Conservation (phyloP, 2,329 filamentous ascomycete genomes). For the Trichoderma guizhouense region DNA sequence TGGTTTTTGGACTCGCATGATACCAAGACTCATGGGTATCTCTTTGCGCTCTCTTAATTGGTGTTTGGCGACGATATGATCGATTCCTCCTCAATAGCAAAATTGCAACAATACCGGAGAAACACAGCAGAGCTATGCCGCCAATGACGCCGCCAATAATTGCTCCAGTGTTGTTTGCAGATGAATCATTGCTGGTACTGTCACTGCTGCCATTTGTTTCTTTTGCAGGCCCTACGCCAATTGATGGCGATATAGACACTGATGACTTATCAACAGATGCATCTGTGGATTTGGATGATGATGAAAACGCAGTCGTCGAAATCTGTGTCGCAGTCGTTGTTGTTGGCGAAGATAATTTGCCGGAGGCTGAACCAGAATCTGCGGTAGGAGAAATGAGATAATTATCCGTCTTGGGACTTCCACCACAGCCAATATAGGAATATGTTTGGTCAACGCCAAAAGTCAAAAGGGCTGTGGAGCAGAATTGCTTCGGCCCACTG, state of each 20-base stretch:
- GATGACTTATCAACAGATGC: not conserved
- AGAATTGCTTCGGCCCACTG: conserved; percentile 25
- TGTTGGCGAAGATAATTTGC: not conserved
- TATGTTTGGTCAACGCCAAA: conserved; percentile 33
- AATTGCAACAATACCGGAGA: conserved; percentile 25
- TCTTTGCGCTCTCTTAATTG: not conserved
- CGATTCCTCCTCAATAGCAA: conserved; percentile 20
- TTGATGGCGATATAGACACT: not conserved
- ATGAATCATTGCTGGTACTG: not conserved
- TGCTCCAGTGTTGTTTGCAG: conserved; percentile 28
- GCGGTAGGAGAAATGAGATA: conserved; percentile 23
- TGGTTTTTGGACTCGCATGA: not conserved
- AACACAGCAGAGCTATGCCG: conserved; percentile 34
- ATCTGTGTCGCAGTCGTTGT: not conserved
- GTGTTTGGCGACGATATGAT: not conserved
- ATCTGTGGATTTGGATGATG: conserved; percentile 13
- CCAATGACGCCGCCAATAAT: conserved; percentile 37
- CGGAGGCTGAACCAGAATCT: not conserved
- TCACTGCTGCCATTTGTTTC: not conserved
- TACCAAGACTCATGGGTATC: not conserved
- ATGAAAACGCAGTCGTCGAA: not conserved
- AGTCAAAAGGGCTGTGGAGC: conserved; percentile 34
- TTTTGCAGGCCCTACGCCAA: conserved; percentile 2
- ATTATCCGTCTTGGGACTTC: conserved; percentile 26
- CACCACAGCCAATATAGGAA: conserved; percentile 36